These are phyloP conservation scores for Ustilago sp. DNA, from an alignment of 1,284 basidiomycete species.

Conservation along the genomic window DNA sequence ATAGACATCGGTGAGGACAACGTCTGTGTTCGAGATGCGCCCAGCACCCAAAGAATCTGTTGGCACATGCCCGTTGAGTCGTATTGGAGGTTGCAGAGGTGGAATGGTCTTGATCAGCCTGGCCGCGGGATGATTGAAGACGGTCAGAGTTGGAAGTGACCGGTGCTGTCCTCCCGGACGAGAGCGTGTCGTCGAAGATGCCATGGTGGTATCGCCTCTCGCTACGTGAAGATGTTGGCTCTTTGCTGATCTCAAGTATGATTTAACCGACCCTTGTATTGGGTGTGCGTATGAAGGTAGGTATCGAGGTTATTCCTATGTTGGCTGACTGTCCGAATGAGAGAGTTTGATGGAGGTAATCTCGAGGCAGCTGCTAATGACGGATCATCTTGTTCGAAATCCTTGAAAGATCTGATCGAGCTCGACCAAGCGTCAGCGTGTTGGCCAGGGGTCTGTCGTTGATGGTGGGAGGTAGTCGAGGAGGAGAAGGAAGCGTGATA, in stretches of 20 bases:
- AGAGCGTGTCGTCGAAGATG: neutral
- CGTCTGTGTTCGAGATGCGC: conserved; percentile 18
- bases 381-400: neutral
- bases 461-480: conserved; percentile 8
- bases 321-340: neutral
- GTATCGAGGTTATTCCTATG: neutral
- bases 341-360: neutral
- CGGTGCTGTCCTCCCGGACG: conserved; percentile 2
- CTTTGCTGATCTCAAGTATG: neutral
- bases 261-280: neutral
- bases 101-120: conserved; percentile 53
- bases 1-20: conserved; percentile 40
- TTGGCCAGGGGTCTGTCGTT: neutral
- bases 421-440: neutral
- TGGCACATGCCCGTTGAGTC: conserved; percentile 42
- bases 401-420: neutral
- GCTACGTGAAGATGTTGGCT: too few relatives aligned
- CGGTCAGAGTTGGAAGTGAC: conserved; percentile 33
- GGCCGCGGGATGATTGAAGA: conserved; percentile 49
- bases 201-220: neutral
- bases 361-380: neutral
- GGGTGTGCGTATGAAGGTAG: neutral
- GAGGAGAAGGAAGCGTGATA: neutral
- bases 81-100: conserved; percentile 21
- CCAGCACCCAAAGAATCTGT: conserved; percentile 38